These are phyloP conservation scores for Schwanniomyces sp. DNA, from an alignment of 805 yeast species.

Conservation along the genomic window DNA sequence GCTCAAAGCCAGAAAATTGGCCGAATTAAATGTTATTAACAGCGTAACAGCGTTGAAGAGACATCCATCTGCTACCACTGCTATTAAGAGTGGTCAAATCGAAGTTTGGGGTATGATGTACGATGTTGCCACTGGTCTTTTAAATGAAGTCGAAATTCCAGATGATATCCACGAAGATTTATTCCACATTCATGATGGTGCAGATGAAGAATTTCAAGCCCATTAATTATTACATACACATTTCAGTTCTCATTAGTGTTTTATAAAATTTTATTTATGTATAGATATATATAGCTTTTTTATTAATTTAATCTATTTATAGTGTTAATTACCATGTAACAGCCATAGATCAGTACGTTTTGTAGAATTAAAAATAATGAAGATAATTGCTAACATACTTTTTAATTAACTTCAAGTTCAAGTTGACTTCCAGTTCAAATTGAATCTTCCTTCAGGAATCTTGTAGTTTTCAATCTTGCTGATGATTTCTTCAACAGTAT, in stretches of 20 bases:
- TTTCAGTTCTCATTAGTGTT: not conserved
- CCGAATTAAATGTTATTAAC: slow-evolving; percentile 71
- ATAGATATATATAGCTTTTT: not conserved
- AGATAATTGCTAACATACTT: too few species aligned
- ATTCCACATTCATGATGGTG: slow-evolving; percentile 35
- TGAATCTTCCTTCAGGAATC: slow-evolving; percentile 72
- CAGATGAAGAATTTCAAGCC: not conserved
- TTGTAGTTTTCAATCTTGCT: slow-evolving; percentile 57
- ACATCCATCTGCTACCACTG: slow-evolving; percentile 68
- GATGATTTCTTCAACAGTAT: slow-evolving; percentile 67
- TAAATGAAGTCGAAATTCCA: slow-evolving; percentile 42
- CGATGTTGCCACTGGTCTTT: slow-evolving; percentile 75
- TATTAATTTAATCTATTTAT: not conserved
- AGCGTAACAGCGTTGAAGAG: slow-evolving; percentile 68
- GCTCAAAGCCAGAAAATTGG: slow-evolving; percentile 58
- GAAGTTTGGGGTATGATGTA: slow-evolving; percentile 83
- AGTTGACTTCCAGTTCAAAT: slow-evolving; percentile 61
- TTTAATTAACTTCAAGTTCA: not conserved
- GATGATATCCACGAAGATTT: slow-evolving; percentile 44
- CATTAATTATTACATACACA: not conserved
- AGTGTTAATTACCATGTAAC: not conserved
- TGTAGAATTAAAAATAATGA: not conserved
- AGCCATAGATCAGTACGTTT: not conserved
- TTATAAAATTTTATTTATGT: not conserved
- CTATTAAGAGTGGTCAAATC: slow-evolving; percentile 59